Percentiles rank a stretch among this genome's conserved stretches.
phyloP scores from a whole-genome alignment of 805 yeast species.

The Suhomyces canberraensis region DNA sequence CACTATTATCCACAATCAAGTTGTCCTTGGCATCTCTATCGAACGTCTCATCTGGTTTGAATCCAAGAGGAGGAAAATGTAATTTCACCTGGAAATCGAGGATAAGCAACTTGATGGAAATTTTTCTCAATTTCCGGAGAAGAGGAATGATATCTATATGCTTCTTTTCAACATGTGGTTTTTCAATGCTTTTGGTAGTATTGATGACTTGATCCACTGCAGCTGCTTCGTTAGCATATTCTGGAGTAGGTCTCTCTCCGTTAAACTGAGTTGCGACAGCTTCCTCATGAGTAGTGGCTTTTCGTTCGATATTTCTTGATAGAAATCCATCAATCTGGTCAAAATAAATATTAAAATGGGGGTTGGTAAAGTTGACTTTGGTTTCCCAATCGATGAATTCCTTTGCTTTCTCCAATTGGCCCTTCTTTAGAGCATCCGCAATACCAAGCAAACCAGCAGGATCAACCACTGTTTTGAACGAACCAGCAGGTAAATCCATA shows the following conservation, averaged over 20 bases:
- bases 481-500: slow-evolving; percentile 35
- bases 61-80: slow-evolving; percentile 28
- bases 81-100: slow-evolving; percentile 28
- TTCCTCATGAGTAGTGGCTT: not conserved
- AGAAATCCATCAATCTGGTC: slow-evolving; percentile 31
- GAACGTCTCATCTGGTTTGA: slow-evolving; percentile 12
- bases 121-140: slow-evolving; percentile 13
- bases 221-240: not conserved
- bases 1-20: slow-evolving; percentile 19
- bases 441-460: slow-evolving; percentile 18
- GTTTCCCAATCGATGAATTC: slow-evolving; percentile 14
- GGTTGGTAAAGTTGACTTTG: slow-evolving; percentile 28
- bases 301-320: slow-evolving; percentile 2
- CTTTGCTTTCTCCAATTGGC: not conserved
- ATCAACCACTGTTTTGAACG: slow-evolving; percentile 21
- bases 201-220: not conserved
- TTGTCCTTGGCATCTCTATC: slow-evolving; percentile 26
- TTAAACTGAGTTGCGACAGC: no score
- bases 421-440: not conserved
- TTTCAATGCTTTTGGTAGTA: not conserved
- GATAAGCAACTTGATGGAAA: slow-evolving; percentile 23
- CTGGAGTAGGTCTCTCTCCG: not conserved
- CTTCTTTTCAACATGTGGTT: not conserved
- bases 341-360: slow-evolving; percentile 33
- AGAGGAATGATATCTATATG: not conserved